Evolutionary conservation across 2,329 filamentous ascomycete species (phyloP).

Genomic region (Colletotrichum caudatum): DNA sequence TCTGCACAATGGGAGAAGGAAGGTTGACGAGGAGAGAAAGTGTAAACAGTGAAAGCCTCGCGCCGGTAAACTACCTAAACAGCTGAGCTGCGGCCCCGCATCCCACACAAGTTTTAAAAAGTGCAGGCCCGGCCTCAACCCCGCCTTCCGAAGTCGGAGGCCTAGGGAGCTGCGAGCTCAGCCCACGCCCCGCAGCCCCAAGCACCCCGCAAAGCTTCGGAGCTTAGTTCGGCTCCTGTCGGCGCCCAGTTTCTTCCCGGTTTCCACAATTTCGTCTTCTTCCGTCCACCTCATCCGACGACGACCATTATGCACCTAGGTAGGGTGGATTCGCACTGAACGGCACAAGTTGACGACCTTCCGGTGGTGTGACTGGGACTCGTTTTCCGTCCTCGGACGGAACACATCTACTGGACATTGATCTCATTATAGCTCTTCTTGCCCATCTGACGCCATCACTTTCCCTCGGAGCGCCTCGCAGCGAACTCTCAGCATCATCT

Average conservation of each 20-base stretch:
- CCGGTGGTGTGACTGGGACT: neutral
- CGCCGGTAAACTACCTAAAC: neutral
- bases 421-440: neutral
- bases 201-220: constrained; percentile 21
- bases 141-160: constrained; percentile 55
- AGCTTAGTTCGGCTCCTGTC: constrained; percentile 29
- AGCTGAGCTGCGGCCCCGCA: constrained; percentile 40
- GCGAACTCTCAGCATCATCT: constrained; percentile 21
- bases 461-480: neutral
- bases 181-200: constrained; percentile 13
- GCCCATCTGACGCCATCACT: neutral
- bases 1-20: constrained; percentile 13
- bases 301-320: neutral
- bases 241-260: constrained; percentile 38
- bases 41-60: neutral
- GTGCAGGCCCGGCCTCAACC: constrained; percentile 47
- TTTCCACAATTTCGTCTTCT: constrained; percentile 22
- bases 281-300: constrained; percentile 23
- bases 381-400: too few species aligned
- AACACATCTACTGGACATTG: neutral
- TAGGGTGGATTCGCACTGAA: constrained; percentile 17
- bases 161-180: neutral
- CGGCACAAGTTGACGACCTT: neutral
- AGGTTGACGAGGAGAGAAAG: constrained; percentile 12
- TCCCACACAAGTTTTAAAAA: constrained; percentile 41